Evolutionary conservation across 257 asterid species (phyloP).

Genomic region (Scutellaria galericulata): DNA sequence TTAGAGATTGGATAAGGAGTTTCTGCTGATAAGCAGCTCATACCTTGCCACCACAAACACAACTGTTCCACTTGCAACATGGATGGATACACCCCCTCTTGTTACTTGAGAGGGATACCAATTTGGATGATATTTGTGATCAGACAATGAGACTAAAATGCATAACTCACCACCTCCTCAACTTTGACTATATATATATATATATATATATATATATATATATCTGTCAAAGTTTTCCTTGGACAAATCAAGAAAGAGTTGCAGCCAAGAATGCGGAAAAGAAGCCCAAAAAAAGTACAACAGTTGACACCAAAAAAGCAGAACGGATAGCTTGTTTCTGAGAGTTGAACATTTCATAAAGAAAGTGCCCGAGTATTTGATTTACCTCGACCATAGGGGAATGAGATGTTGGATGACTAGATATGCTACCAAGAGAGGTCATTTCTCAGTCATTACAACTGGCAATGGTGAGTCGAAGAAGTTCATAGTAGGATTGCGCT

Average conservation of each 20-base stretch:
- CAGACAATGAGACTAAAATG: slow-evolving; percentile 28
- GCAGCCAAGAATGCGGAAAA: slow-evolving; percentile 38
- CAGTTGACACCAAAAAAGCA: slow-evolving; percentile 28
- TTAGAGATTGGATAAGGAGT: slow-evolving; percentile 19
- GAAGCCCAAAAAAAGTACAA: neutral
- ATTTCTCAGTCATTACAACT: slow-evolving; percentile 43
- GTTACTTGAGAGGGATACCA: slow-evolving; percentile 43
- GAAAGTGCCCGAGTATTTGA: slow-evolving; percentile 15
- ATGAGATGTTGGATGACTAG: slow-evolving; percentile 16
- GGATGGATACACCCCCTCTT: neutral
- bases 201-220: slow-evolving; percentile 28
- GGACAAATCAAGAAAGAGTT: slow-evolving; percentile 8
- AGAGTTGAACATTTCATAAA: slow-evolving; percentile 28
- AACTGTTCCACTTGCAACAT: slow-evolving; percentile 33
- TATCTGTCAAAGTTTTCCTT: slow-evolving; percentile 8
- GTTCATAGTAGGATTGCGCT: slow-evolving; percentile 40
- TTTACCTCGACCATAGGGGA: slow-evolving; percentile 38
- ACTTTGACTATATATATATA: slow-evolving; percentile 18
- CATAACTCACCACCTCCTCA: slow-evolving; percentile 24
- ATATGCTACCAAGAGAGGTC: slow-evolving; percentile 35
- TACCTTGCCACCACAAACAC: slow-evolving; percentile 36
- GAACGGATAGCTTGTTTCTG: slow-evolving; percentile 15
- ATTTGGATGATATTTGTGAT: slow-evolving; percentile 35
- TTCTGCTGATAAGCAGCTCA: slow-evolving; percentile 12
- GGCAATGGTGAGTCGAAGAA: slow-evolving; percentile 48